These are phyloP conservation scores for Biscutella laevigata DNA, from an alignment of 441 rosid species.

Conservation along the genomic window DNA sequence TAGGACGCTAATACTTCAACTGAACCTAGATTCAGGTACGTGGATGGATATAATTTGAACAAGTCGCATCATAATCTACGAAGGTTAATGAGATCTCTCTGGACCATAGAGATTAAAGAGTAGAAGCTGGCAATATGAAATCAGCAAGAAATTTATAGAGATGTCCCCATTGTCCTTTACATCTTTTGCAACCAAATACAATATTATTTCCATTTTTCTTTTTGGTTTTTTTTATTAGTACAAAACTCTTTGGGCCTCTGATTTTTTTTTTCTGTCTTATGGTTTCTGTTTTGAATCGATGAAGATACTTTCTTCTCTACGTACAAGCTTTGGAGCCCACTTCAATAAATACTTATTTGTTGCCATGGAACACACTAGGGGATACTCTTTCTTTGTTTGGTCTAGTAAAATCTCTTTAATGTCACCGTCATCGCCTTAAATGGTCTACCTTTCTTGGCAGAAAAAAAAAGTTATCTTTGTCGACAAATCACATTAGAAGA, in stretches of 20 bases:
- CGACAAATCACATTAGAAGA: constrained; percentile 16
- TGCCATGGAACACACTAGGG: constrained; percentile 22
- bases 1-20: too few species aligned
- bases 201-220: background rate
- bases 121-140: constrained; percentile 26
- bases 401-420: constrained; percentile 26
- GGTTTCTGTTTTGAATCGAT: constrained; percentile 22
- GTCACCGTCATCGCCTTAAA: constrained; percentile 42
- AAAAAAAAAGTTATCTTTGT: constrained; percentile 19
- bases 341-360: constrained; percentile 25
- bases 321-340: constrained; percentile 29
- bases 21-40: constrained; percentile 16
- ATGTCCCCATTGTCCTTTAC: constrained; percentile 27
- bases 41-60: constrained; percentile 14
- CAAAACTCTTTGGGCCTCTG: constrained; percentile 16
- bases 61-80: constrained; percentile 11
- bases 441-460: constrained; percentile 55
- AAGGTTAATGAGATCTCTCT: constrained; percentile 5
- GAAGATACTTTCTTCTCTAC: constrained; percentile 23
- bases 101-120: constrained; percentile 16
- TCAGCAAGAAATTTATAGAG: constrained; percentile 21
- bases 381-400: constrained; percentile 23
- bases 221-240: constrained; percentile 2
- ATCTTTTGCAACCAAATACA: constrained; percentile 24
- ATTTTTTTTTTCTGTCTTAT: constrained; percentile 20